Conservation (phyloP, 1,284 basidiomycete genomes). For the Tylopilus sp. region DNA sequence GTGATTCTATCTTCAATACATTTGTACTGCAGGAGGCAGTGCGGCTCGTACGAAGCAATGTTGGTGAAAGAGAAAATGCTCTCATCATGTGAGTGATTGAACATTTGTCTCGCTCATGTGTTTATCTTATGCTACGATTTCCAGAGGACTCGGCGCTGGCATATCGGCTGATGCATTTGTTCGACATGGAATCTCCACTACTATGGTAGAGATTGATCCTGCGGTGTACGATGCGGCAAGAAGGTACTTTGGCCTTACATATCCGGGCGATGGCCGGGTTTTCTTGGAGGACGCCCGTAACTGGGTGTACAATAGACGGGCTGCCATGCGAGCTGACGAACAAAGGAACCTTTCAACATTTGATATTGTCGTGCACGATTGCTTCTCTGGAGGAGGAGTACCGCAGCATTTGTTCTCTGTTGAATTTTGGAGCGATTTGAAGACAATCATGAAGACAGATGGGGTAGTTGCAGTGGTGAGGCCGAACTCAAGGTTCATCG, state of each 20-base stretch:
- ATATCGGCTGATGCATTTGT: slow-evolving; percentile 73
- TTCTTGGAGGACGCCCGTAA: slow-evolving; percentile 73
- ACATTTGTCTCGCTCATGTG: not conserved
- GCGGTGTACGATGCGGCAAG: slow-evolving; percentile 81
- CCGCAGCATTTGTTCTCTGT: slow-evolving; percentile 78
- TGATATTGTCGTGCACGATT: slow-evolving; percentile 85
- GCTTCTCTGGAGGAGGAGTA: slow-evolving; percentile 86
- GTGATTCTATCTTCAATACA: slow-evolving; percentile 78
- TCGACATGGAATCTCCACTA: slow-evolving; percentile 62
- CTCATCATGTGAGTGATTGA: slow-evolving; percentile 61
- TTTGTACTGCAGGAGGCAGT: slow-evolving; percentile 85
- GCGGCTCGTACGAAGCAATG: slow-evolving; percentile 51
- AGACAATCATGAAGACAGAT: slow-evolving; percentile 59
- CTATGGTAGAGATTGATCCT: slow-evolving; percentile 83
- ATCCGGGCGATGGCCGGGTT: slow-evolving; percentile 52
- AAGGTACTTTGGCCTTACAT: slow-evolving; percentile 72
- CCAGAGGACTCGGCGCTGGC: slow-evolving; percentile 82
- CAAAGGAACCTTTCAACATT: slow-evolving; percentile 40
- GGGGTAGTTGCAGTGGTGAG: slow-evolving; percentile 79
- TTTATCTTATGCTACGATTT: slow-evolving; percentile 6
- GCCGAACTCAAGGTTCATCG: slow-evolving; percentile 11
- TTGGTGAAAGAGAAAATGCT: slow-evolving; percentile 45
- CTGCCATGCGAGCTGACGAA: slow-evolving; percentile 31
- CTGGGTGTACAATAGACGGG: slow-evolving; percentile 51
- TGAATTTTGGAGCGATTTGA: slow-evolving; percentile 78